These are phyloP conservation scores for Colletotrichum musicola DNA, from an alignment of 2,329 filamentous ascomycete genomes.

Conservation along the genomic window DNA sequence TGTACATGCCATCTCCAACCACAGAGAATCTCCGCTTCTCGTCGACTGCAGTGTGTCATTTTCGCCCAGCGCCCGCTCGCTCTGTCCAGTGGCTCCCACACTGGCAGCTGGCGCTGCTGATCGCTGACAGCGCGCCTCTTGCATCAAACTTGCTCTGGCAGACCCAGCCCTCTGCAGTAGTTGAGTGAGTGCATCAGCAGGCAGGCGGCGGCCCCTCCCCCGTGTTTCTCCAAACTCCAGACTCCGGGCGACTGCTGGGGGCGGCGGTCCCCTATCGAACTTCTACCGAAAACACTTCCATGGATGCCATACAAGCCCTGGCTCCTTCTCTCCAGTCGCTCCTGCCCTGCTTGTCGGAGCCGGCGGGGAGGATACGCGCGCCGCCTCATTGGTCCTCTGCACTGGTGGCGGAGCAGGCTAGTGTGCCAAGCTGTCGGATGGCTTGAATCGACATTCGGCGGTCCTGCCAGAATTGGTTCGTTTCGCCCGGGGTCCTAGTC, in stretches of 20 bases:
- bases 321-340: not conserved
- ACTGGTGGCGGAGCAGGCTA: constrained; percentile 32
- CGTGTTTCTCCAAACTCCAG: constrained; percentile 10
- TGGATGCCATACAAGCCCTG: too few relatives aligned
- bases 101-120: too few relatives aligned
- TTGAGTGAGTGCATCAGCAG: not conserved
- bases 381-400: constrained; percentile 9
- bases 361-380: constrained; percentile 5
- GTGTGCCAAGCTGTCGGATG: constrained; percentile 34
- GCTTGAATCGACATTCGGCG: constrained; percentile 17
- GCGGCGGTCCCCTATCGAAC: too few relatives aligned
- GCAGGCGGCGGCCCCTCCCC: constrained; percentile 17
- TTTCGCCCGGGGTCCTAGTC: constrained; percentile 11
- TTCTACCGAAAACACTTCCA: too few relatives aligned
- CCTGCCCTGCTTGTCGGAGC: not conserved
- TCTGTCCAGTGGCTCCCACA: too few relatives aligned
- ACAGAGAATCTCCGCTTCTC: too few relatives aligned
- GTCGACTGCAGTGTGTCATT: too few relatives aligned
- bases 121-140: too few relatives aligned
- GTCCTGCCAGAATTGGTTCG: constrained; percentile 25
- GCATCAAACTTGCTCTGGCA: too few relatives aligned
- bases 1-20: not conserved
- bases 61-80: too few relatives aligned
- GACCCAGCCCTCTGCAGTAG: too few relatives aligned
- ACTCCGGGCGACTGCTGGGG: not conserved